Evolutionary conservation across 352 stramenopile species (phyloP).

Genomic region (Phytophthora quininea): DNA sequence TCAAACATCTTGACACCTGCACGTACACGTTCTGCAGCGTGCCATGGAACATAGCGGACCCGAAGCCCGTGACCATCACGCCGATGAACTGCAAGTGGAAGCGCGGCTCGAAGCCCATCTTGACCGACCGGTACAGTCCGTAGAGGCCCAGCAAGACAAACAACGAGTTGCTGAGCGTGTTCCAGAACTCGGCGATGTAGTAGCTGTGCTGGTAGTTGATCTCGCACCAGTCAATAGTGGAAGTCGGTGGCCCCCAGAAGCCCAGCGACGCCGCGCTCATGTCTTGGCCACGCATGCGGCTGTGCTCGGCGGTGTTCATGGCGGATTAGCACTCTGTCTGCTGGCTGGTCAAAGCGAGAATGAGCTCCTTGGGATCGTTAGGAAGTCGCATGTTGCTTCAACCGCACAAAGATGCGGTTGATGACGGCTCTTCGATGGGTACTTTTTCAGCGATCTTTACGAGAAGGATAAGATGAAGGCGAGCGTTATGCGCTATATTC

Average conservation of each 20-base stretch:
- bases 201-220: constrained; percentile 79
- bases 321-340: neutral
- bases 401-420: neutral
- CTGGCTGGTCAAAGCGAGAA: constrained; percentile 3
- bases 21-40: constrained; percentile 75
- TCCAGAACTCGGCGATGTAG: constrained; percentile 91
- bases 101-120: constrained; percentile 73
- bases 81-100: constrained; percentile 80
- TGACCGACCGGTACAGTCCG: constrained; percentile 64
- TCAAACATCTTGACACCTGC: constrained; percentile 1
- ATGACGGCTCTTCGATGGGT: neutral
- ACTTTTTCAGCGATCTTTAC: neutral
- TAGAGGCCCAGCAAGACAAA: constrained; percentile 82
- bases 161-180: constrained; percentile 83
- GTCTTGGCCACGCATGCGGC: neutral
- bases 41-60: constrained; percentile 86
- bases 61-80: constrained; percentile 84
- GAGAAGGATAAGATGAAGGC: too few species aligned
- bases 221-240: constrained; percentile 90
- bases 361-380: neutral
- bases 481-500: neutral
- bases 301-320: neutral
- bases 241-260: constrained; percentile 85
- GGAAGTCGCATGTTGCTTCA: neutral
- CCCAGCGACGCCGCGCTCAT: constrained; percentile 13